Conservation (phyloP, 1,139 yeast species). For the Geotrichum cucujoidarum region DNA sequence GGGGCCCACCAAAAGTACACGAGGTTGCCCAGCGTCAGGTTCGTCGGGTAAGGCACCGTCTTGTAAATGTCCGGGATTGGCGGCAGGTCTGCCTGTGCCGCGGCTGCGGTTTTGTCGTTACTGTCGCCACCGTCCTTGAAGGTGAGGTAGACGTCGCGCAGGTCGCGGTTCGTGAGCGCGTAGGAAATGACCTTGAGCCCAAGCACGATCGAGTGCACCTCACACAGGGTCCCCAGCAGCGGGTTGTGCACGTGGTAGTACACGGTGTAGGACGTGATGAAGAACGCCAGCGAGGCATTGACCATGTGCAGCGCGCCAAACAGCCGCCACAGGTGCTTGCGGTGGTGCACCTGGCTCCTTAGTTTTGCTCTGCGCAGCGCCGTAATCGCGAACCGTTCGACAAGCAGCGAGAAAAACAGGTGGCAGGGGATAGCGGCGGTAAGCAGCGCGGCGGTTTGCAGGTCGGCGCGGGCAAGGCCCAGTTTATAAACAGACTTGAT, state of each 20-base stretch:
- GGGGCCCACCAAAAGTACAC: conserved; percentile 45
- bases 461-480: conserved; percentile 35
- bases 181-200: conserved; percentile 43
- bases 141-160: conserved; percentile 35
- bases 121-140: not conserved
- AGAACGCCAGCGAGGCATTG: conserved; percentile 33
- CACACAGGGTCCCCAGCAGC: conserved; percentile 42
- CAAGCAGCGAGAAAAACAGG: conserved; percentile 36
- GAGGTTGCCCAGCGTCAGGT: conserved; percentile 37
- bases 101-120: not conserved
- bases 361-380: conserved; percentile 6
- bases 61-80: conserved; percentile 37
- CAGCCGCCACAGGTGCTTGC: conserved; percentile 34
- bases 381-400: conserved; percentile 34
- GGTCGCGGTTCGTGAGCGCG: conserved; percentile 42
- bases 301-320: conserved; percentile 36
- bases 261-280: conserved; percentile 35
- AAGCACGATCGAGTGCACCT: conserved; percentile 40
- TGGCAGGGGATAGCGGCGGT: conserved; percentile 36
- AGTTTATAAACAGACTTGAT: conserved; percentile 33
- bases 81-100: not conserved
- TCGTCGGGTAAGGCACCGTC: conserved; percentile 38
- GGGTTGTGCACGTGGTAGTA: conserved; percentile 40
- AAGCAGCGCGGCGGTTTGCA: conserved; percentile 28
- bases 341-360: conserved; percentile 5